Percentiles rank a stretch among this genome's conserved stretches.
These are phyloP conservation scores for Capsella bursapastoris DNA, from an alignment of 345 rosid species.

Conservation along the genomic window DNA sequence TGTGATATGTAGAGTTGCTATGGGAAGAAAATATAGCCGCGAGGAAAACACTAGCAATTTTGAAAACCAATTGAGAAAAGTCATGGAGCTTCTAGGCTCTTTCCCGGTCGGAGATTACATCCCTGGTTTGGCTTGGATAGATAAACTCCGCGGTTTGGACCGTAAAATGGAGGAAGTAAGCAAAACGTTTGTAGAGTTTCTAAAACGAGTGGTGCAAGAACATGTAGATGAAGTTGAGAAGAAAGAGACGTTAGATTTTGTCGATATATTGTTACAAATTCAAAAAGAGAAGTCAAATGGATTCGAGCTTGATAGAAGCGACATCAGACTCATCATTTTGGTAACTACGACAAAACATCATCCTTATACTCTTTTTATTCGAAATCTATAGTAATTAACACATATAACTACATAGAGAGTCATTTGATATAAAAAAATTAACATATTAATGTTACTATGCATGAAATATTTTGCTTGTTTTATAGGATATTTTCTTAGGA, in stretches of 20 bases:
- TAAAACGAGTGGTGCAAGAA: conserved; percentile 35
- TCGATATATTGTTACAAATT: too few species aligned
- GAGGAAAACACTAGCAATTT: conserved; percentile 46
- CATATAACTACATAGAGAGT: too few species aligned
- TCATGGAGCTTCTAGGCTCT: conserved; percentile 46
- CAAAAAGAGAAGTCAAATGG: too few species aligned
- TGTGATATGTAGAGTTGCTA: conserved; percentile 52
- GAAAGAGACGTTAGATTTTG: not conserved
- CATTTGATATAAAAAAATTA: too few species aligned
- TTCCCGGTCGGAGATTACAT: conserved; percentile 54
- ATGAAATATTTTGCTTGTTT: not conserved
- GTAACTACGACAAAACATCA: too few species aligned
- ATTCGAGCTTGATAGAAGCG: too few species aligned
- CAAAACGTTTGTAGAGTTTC: conserved; percentile 37
- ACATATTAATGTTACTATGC: too few species aligned
- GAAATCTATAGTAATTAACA: too few species aligned
- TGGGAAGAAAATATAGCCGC: conserved; percentile 57
- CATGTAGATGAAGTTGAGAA: conserved; percentile 22
- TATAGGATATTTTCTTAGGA: conserved; percentile 47
- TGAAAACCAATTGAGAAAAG: conserved; percentile 33
- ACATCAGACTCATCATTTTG: too few species aligned
- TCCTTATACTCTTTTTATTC: too few species aligned
- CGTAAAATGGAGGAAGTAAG: conserved; percentile 28
- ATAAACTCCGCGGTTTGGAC: conserved; percentile 37
- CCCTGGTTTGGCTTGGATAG: conserved; percentile 57